Base-by-base conservation (phyloP, 2,329 filamentous ascomycete genomes). In the Talaromyces sp. region DNA sequence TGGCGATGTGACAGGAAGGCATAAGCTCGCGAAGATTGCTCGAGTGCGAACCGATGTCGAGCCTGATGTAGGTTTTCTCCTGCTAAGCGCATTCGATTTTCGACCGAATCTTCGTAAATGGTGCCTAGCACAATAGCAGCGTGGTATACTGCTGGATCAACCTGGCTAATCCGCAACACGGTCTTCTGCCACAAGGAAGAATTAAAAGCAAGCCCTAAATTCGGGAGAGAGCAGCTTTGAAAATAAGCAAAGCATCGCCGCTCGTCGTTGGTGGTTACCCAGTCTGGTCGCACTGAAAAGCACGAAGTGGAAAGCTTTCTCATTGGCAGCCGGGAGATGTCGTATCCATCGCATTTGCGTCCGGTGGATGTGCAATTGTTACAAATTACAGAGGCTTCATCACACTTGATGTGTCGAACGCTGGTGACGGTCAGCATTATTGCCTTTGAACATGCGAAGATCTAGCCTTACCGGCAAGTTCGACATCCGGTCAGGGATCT, bases 361-460 rank as follows among this genome's bases (percentile, higher is more conserved):
- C 76, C 76, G 1, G 77, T 78, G 6, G 68, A 74, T 6, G 68
- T 66, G 65, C 78, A 80, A 22, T 74, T 74, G 24, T 70, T 66
- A 65, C 78, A 80, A 24, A 68, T 69, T 9, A 75, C 76, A 8
- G 71, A 72, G 3, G 67, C 66, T 67, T 79, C 76, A 58, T 79
- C 76, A 59, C 69, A 71, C 45, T 70, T 71, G 27, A 69, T 14
- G 24, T 56, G 60, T 31, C 60, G 49, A 33, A 56, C 47, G 9
- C 60, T 63, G 60, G 9, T 11, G 24, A 39, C n/a, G 35, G 50
- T 57, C 22, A 41, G n/a, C 37, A 45, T 45, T 6, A 16, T 3
- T 8, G 13, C 37, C 37, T 19, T 27, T 14, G 11, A 22, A 19
- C n/a, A 31, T 41, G 6, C 7, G 14, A 11, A n/a, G n/a, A 33